Percentiles rank a stretch among this genome's conserved stretches.
Evolutionary conservation across 768 basidiomycete species (phyloP).

Genomic region (Leccinum imitatum): DNA sequence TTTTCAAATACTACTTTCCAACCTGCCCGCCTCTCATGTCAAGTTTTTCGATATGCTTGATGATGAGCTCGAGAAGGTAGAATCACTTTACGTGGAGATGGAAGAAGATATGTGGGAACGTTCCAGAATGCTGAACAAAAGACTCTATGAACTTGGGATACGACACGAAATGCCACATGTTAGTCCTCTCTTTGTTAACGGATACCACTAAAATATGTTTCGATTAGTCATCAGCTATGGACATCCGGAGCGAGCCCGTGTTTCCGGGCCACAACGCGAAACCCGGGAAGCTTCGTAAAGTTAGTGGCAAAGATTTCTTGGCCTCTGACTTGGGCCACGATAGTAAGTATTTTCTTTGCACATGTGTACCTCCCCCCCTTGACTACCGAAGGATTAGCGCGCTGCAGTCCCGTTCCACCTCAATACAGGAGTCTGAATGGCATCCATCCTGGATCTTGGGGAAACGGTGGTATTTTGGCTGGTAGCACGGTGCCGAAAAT

Average conservation of each 20-base stretch:
- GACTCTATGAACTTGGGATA: slow-evolving; percentile 70
- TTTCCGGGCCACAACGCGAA: background rate
- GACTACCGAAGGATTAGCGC: background rate
- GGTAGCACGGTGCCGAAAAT: background rate
- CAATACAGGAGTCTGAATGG: background rate
- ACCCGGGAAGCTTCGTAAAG: background rate
- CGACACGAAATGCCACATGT: slow-evolving; percentile 63
- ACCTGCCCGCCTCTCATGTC: slow-evolving; percentile 57
- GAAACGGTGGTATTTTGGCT: background rate
- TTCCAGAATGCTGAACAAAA: slow-evolving; percentile 52
- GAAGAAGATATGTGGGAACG: slow-evolving; percentile 59
- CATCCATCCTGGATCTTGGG: background rate
- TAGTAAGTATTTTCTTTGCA: slow-evolving; percentile 1
- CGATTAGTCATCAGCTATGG: slow-evolving; percentile 12
- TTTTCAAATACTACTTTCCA: slow-evolving; percentile 47
- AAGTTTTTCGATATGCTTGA: slow-evolving; percentile 78
- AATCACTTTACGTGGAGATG: slow-evolving; percentile 72
- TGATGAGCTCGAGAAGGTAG: slow-evolving; percentile 78
- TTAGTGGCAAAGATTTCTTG: background rate
- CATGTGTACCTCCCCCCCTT: background rate
- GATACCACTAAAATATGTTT: background rate
- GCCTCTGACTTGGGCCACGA: slow-evolving; percentile 14
- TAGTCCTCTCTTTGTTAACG: slow-evolving; percentile 15
- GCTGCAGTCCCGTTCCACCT: background rate
- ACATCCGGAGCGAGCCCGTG: slow-evolving; percentile 5